Evolutionary conservation across 768 basidiomycete genomes (phyloP), one percentile per base, ranked within the genome.

Genomic region (Kwoniella dendrophila): DNA sequence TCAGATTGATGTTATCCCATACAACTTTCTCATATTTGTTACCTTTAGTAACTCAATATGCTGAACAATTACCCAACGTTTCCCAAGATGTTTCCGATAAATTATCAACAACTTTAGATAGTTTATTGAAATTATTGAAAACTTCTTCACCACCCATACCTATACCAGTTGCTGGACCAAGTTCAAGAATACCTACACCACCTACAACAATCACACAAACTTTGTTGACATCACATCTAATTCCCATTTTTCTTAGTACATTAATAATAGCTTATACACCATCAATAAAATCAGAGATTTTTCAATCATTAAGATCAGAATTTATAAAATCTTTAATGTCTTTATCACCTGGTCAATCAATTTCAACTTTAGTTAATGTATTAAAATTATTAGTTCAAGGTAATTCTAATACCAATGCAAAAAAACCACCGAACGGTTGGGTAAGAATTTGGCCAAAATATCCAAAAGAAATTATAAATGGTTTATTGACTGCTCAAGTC

Each of bases 261-360:
- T 47, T 66, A n/a, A 45, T 68, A 5, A 55, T 71, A 26, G 67
- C 64, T 3, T 71, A 71, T 51, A 68, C 67, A 4, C 70, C 70
- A 4, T 51, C 70, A 0, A 47, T 36, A 16, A 58, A 48, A 2
- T 53, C 63, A 10, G 34, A 53, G 18, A 44, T 38, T 0, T 53
- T 68, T 56, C 54, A 55, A 1, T 14, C 36, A 14, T 49, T 66
- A 3, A 53, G 70, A 12, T 38, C 53, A 24, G 14, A 32, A 2
- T 59, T 70, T 26, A 32, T 64, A 20, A 24, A 59, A 6, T 36
- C 50, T 16, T 24, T 71, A 44, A 32, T 33, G 16, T 54, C 43
- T 5, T 14, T 68, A 10, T 56, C 66, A 1, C 69, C 66, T 4
- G 53, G 62, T 53, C 57, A 59, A 10, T 50, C 63, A 1, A 51